Evolutionary conservation across 2,329 filamentous ascomycete genomes (phyloP).

Genomic region (Neonectria hederae): DNA sequence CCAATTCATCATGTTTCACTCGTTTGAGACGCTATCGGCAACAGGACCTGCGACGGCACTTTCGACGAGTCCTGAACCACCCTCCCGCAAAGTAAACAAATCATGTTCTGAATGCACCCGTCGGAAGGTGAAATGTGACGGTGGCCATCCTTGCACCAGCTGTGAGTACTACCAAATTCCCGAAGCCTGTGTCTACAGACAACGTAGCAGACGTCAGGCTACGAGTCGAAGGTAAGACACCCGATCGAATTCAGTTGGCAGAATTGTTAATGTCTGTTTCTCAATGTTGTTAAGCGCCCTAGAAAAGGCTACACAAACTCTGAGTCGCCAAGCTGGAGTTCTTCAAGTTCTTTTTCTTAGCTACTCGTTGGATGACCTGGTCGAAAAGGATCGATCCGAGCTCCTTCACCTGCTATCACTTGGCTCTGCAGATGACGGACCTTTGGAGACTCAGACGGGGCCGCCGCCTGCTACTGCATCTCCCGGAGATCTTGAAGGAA

Average conservation of each 20-base stretch:
- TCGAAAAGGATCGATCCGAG: slow-evolving; percentile 10
- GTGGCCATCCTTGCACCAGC: slow-evolving; percentile 49
- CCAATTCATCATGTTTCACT: slow-evolving; percentile 13
- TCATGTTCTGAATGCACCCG: slow-evolving; percentile 43
- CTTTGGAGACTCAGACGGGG: neutral
- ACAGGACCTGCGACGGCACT: neutral
- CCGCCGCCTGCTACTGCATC: slow-evolving; percentile 27
- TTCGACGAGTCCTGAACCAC: neutral
- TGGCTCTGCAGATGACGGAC: neutral
- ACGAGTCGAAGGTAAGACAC: slow-evolving; percentile 33
- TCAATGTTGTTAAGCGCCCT: slow-evolving; percentile 1
- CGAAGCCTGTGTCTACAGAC: slow-evolving; percentile 42
- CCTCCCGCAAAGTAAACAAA: slow-evolving; percentile 33
- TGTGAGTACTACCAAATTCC: slow-evolving; percentile 47
- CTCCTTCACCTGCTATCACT: slow-evolving; percentile 5
- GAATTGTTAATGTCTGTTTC: neutral
- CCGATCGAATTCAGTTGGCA: neutral
- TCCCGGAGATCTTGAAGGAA: slow-evolving; percentile 26
- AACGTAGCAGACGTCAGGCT: slow-evolving; percentile 44
- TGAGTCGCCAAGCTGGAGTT: slow-evolving; percentile 14
- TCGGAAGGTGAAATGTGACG: slow-evolving; percentile 52
- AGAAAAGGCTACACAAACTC: slow-evolving; percentile 32
- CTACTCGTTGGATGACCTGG: slow-evolving; percentile 11
- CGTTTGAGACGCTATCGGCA: slow-evolving; percentile 4
- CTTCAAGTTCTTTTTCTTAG: slow-evolving; percentile 11